Conservation (phyloP, 768 basidiomycete genomes). For the Lentinula lateritia region DNA sequence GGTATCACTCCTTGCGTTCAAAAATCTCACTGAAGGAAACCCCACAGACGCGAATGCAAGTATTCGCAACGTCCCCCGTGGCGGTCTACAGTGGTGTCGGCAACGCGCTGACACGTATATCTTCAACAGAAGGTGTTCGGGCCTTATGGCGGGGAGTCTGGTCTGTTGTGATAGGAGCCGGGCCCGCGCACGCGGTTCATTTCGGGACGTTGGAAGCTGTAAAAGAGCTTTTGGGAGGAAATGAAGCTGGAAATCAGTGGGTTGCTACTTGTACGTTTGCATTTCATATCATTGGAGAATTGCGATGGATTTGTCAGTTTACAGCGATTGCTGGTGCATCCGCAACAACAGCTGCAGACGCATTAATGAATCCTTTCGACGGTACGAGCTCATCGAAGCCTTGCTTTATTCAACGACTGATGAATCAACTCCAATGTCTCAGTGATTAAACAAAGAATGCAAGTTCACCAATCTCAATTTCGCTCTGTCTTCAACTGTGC, state of each 20-base stretch:
- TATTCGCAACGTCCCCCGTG: slow-evolving; percentile 80
- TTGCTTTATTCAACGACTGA: slow-evolving; percentile 12
- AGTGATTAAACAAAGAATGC: slow-evolving; percentile 99
- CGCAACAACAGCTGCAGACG: slow-evolving; percentile 93
- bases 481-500: slow-evolving; percentile 86
- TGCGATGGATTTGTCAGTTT: neutral
- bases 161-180: slow-evolving; percentile 92
- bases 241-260: slow-evolving; percentile 75
- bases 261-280: slow-evolving; percentile 74
- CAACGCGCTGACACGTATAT: slow-evolving; percentile 88
- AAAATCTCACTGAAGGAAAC: neutral
- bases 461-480: slow-evolving; percentile 90
- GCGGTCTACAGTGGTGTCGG: slow-evolving; percentile 87
- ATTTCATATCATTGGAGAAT: too few relatives aligned
- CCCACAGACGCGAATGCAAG: slow-evolving; percentile 91
- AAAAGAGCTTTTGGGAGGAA: slow-evolving; percentile 89
- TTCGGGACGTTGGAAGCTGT: slow-evolving; percentile 95
- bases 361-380: slow-evolving; percentile 99
- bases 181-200: slow-evolving; percentile 97
- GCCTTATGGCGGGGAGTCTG: slow-evolving; percentile 95
- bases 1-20: slow-evolving; percentile 16
- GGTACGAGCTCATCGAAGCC: slow-evolving; percentile 45
- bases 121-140: slow-evolving; percentile 87
- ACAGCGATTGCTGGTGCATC: slow-evolving; percentile 88
- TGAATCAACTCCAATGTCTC: slow-evolving; percentile 8